Percentiles rank a stretch among this genome's conserved stretches.
Conservation (phyloP, 2,329 filamentous ascomycete genomes). For the Apiospora arundinis region DNA sequence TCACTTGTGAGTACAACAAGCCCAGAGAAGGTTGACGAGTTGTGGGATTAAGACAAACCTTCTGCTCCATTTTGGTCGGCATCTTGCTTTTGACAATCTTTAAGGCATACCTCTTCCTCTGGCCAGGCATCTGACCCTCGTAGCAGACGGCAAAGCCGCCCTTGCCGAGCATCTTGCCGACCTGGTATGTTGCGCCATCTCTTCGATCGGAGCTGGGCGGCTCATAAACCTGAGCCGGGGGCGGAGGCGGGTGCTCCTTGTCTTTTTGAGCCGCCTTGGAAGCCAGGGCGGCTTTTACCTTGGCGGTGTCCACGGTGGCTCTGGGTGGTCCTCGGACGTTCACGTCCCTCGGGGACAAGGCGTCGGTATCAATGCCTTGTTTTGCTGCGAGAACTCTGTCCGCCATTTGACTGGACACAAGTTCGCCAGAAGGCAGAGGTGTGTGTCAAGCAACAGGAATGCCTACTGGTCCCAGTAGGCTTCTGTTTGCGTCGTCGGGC, state of each 20-base stretch:
- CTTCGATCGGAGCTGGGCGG: constrained; percentile 72
- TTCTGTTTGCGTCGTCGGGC: constrained; percentile 23
- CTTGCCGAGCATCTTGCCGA: constrained; percentile 77
- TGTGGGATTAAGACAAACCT: constrained; percentile 57
- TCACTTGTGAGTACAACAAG: not conserved
- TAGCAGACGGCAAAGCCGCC: constrained; percentile 86
- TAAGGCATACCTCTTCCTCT: constrained; percentile 73
- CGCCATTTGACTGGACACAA: constrained; percentile 46
- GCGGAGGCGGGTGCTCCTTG: constrained; percentile 71
- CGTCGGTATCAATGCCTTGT: constrained; percentile 64
- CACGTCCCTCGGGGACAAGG: constrained; percentile 68
- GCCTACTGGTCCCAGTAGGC: constrained; percentile 25
- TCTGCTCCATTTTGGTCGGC: constrained; percentile 83
- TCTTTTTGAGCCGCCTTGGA: constrained; percentile 52
- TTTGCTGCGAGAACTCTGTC: constrained; percentile 54
- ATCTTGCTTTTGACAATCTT: constrained; percentile 87
- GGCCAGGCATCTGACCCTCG: constrained; percentile 70
- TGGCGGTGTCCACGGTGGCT: constrained; percentile 45
- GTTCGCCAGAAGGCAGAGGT: constrained; percentile 21
- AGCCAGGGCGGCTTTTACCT: constrained; percentile 55
- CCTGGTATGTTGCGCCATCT: constrained; percentile 74
- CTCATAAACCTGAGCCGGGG: constrained; percentile 65
- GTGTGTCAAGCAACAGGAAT: constrained; percentile 25
- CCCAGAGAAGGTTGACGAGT: not conserved
- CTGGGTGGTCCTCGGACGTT: constrained; percentile 61